phyloP scores from a whole-genome alignment of 2,329 filamentous ascomycete species.

The Setomelanomma holmii region DNA sequence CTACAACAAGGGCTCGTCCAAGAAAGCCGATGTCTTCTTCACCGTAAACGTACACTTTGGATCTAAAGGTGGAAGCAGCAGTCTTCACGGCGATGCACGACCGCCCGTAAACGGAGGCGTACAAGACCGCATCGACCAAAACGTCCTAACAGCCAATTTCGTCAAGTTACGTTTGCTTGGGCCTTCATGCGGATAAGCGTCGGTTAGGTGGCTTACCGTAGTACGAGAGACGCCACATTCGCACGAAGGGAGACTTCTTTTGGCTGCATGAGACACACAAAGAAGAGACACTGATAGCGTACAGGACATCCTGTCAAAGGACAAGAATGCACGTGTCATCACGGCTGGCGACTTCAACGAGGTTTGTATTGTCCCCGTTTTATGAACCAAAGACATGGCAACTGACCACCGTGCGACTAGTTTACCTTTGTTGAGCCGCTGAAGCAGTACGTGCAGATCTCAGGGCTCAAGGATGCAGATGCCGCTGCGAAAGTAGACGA shows the following conservation, averaged over 20 bases:
- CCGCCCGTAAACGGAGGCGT: conserved; percentile 72
- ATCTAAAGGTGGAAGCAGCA: conserved; percentile 70
- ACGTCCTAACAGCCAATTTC: conserved; percentile 57
- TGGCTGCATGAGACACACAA: not conserved
- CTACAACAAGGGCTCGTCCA: conserved; percentile 52
- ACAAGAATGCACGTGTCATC: conserved; percentile 65
- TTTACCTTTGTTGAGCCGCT: conserved; percentile 70
- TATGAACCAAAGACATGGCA: not conserved
- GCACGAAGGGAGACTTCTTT: conserved; percentile 16
- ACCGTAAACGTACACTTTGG: conserved; percentile 75
- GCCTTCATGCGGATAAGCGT: conserved; percentile 8
- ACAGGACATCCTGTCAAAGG: conserved; percentile 60
- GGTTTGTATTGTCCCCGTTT: not conserved
- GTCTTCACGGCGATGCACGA: conserved; percentile 69
- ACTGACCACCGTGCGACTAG: conserved; percentile 6
- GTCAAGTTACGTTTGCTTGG: conserved; percentile 36
- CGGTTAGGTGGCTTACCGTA: conserved; percentile 10
- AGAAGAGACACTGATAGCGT: conserved; percentile 30
- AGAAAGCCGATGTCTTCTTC: conserved; percentile 61
- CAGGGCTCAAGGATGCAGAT: conserved; percentile 68
- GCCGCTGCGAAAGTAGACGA: conserved; percentile 61
- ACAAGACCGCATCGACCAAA: conserved; percentile 58
- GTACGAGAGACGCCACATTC: conserved; percentile 21
- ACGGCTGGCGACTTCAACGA: conserved; percentile 76
- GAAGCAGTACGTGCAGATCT: conserved; percentile 59